Base-by-base conservation (phyloP, 2,329 filamentous ascomycete genomes). In the Hymenoscyphus albidus region DNA sequence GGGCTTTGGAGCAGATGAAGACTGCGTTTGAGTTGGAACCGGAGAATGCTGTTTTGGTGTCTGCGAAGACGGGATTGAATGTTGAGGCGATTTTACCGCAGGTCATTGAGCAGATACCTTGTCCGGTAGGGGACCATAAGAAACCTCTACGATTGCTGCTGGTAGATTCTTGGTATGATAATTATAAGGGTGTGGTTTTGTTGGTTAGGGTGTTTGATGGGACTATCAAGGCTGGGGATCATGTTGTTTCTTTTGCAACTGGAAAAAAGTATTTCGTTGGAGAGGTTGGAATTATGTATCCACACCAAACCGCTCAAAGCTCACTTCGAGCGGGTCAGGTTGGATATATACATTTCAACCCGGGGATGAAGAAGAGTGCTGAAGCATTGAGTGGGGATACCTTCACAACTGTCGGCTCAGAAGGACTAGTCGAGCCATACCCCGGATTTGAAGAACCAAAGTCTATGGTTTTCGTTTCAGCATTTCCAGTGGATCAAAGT, bases 161-260 rank as follows among this genome's bases (percentile, higher is more conserved):
- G 14, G 93, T 99, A 35, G 95, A 99, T 78, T 97, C 93, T 27
- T 99, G 95, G 95, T 99, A 99, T 76, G 93, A 97, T 74, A 93
- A 89, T 66, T 99, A 97, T 77, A 90, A 93, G 70, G 95, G 95
- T 13, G 95, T 99, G 42, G 90, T 98, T 62, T 83, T 97, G 61
- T 83, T 99, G 6, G 93, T 99, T 13, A 84, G 95, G 12, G 82
- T 99, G 18, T 99, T 99, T 72, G 93, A 98, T 69, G 95, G 95
- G 12, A 85, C 86, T 61, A 83, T 99, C 68, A 86, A 84, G 64
- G 87, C 93, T 0, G 95, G 95, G 4, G 93, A 98, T 74, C 87
- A 89, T 48, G 80, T 99, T n/a, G 80, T 91, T 4, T 97, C 93
- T 0, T 89, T 97, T 71, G 94, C 89, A 0, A 99, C 95, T 0